Evolutionary conservation across 164 flowering plant genomes (phyloP), one percentile per base, ranked within the genome.

Genomic region (Vitis riparia): DNA sequence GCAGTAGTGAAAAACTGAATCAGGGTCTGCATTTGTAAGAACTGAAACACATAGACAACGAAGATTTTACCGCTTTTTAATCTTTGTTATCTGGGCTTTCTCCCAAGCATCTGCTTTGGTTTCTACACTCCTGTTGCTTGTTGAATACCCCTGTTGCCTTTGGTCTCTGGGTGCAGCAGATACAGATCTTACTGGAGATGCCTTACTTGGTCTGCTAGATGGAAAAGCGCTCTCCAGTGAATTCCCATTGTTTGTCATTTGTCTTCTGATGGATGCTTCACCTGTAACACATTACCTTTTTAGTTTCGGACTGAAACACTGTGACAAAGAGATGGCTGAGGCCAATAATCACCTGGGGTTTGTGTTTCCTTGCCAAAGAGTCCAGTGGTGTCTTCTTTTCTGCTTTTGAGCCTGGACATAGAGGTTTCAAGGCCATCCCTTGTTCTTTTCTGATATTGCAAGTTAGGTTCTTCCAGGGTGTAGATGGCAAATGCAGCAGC

Each of bases 51-150:
- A 7, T n/a, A 0, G 11, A 51, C 11, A 44, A 48, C 2, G 9
- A 68, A 58, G n/a, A 11, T 16, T 44, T n/a, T 73, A 92, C 97
- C 88, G 11, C 65, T 80, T 85, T 49, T 69, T 67, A 27, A 85
- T 82, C 75, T 82, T 85, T 17, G 71, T 83, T 73, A 84, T 66
- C 80, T 81, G 71, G 65, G 78, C 75, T 73, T 68, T 80, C 79
- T 90, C 94, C 95, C 96, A 90, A 52, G 82, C 73, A 65, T 84
- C 85, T 66, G 84, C 89, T 80, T 70, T 75, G 62, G 77, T 66
- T 60, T 75, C 77, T 49, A 11, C 59, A 53, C 10, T 48, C 9
- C 65, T 61, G 2, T 44, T 29, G 66, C 58, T 47, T 50, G 62
- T 12, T 67, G 73, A 48, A 55, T 15, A 62, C 51, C 67, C 72